Evolutionary conservation across 805 yeast species (phyloP).

Genomic region (Cyberlindnera saturnus): DNA sequence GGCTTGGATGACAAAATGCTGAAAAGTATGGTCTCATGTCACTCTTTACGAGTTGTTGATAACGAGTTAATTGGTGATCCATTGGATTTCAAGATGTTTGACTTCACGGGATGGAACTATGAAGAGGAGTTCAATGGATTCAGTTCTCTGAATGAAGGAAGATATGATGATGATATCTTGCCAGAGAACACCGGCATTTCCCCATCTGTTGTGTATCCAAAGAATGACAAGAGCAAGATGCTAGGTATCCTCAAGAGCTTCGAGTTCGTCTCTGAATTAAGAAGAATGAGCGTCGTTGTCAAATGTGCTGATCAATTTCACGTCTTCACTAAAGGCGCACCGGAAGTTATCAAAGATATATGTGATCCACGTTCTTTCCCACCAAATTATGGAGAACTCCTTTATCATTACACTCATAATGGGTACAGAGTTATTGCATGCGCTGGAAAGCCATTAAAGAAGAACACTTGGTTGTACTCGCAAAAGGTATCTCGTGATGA

Average conservation of each 20-base stretch:
- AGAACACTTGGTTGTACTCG: conserved; percentile 42
- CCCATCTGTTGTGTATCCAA: conserved; percentile 48
- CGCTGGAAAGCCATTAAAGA: conserved; percentile 54
- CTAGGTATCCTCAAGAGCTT: conserved; percentile 49
- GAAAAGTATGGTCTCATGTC: conserved; percentile 58
- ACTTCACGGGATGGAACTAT: conserved; percentile 73
- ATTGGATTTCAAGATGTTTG: conserved; percentile 87
- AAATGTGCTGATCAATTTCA: conserved; percentile 38
- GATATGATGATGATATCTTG: conserved; percentile 31
- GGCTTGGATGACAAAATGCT: conserved; percentile 27
- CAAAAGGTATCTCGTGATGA: conserved; percentile 51
- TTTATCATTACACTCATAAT: conserved; percentile 82
- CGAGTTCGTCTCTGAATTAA: conserved; percentile 78
- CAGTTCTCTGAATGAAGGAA: conserved; percentile 30
- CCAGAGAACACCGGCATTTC: conserved; percentile 38
- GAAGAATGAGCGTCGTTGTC: conserved; percentile 87
- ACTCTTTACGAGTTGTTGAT: conserved; percentile 76
- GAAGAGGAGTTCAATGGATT: conserved; percentile 55
- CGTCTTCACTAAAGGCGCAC: conserved; percentile 90
- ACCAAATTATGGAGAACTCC: conserved; percentile 58
- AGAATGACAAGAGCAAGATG: conserved; percentile 30
- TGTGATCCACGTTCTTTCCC: conserved; percentile 75
- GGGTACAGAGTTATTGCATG: conserved; percentile 96
- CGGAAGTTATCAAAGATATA: conserved; percentile 80
- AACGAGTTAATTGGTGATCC: conserved; percentile 89